Base-by-base conservation (phyloP, 2,329 filamentous ascomycete genomes). In the Ascomycota sp. region DNA sequence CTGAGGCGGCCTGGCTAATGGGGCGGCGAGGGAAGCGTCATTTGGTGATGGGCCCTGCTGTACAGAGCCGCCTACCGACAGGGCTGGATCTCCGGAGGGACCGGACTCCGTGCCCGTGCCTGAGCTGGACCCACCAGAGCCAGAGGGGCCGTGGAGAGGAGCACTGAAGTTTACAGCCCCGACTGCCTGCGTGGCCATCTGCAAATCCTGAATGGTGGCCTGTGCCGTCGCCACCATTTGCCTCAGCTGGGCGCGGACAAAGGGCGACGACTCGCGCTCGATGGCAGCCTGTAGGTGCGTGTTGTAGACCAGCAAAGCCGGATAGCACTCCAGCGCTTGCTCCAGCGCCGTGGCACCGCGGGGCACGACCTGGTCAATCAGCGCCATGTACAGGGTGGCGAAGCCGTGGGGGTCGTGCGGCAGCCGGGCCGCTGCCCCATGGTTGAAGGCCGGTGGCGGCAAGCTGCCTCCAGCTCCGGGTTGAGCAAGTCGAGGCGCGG, bases 361-460 rank as follows among this genome's bases (percentile, higher is more conserved):
- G 0, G 61, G 55, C 0, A 74, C 54, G 10, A 59, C 49, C 5
- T 53, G 47, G 32, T 74, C 65, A 30, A 75, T 68, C 34, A 70
- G 46, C 8, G 54, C 51, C 23, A 51, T 57, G 30, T 65, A 63
- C 4, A 57, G 56, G n/a, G 47, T 42, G 8, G 52, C 45, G 6
- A 54, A 28, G 15, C 28, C 20, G 22, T 31, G 22, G 8, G 32
- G 27, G 7, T 33, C 28, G 19, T 11, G 19, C 4, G 15, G 15
- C 5, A 5, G 11, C 8, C n/a, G n/a, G n/a, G n/a, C n/a, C n/a
- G n/a, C n/a, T n/a, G n/a, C n/a, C n/a, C n/a, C n/a, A n/a, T n/a
- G n/a, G n/a, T n/a, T n/a, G n/a, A n/a, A n/a, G n/a, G n/a, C n/a
- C n/a, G n/a, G n/a, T n/a, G n/a, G n/a, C n/a, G n/a, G n/a, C n/a